phyloP scores from a whole-genome alignment of 164 flowering plant species.

The Magnolia officinalis region DNA sequence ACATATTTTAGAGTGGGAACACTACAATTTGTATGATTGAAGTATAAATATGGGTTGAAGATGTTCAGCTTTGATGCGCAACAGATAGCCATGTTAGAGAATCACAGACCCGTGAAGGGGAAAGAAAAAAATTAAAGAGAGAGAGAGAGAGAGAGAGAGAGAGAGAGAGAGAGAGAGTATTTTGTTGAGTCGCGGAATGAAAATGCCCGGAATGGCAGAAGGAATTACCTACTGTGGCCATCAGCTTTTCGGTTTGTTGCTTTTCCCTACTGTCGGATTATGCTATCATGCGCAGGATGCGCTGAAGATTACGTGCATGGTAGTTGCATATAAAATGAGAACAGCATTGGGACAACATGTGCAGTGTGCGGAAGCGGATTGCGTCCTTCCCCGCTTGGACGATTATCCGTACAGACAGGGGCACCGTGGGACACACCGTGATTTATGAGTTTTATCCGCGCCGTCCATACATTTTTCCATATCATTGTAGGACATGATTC shows the following conservation, averaged over 20 bases:
- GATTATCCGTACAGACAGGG: no score
- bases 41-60: background rate
- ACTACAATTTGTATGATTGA: background rate
- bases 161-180: background rate
- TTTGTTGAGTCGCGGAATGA: no score
- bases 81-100: background rate
- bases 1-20: background rate
- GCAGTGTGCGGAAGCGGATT: background rate
- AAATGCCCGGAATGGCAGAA: no score
- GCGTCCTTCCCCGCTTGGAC: no score
- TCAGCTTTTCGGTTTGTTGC: no score
- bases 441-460: no score
- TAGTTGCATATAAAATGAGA: background rate
- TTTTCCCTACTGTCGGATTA: background rate
- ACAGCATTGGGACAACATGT: background rate
- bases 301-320: background rate
- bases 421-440: no score
- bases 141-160: background rate
- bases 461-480: no score
- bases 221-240: no score
- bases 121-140: background rate
- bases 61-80: background rate
- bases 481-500: no score
- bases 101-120: conserved; percentile 5
- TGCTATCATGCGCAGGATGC: background rate